A percentile compares a stretch with the other conserved stretches of the same genome.
These are phyloP conservation scores for Candida schatavii DNA, from an alignment of 805 yeast genomes.

Conservation along the genomic window DNA sequence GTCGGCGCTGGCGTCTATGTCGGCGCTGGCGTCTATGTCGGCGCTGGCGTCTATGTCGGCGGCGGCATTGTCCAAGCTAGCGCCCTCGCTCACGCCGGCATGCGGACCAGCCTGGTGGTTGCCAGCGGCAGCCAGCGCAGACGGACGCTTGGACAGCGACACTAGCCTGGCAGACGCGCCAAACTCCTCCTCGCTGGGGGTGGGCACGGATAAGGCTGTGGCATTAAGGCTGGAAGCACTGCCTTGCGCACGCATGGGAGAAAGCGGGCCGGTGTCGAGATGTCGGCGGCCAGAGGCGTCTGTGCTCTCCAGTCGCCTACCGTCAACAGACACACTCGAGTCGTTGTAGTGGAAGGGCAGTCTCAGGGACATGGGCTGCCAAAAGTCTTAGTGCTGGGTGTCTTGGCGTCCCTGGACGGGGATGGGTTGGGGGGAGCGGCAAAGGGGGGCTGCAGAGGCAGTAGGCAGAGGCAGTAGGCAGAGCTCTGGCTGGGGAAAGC, in stretches of 20 bases:
- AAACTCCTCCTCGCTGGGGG: neutral
- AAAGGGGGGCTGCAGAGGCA: neutral
- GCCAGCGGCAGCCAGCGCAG: too few relatives aligned
- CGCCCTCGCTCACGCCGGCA: too few relatives aligned
- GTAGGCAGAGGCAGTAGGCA: neutral
- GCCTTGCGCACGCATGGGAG: too few relatives aligned
- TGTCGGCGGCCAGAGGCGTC: too few relatives aligned
- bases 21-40: neutral
- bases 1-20: neutral
- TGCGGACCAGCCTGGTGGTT: too few relatives aligned
- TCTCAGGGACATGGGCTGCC: neutral
- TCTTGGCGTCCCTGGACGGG: neutral
- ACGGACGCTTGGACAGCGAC: too few relatives aligned
- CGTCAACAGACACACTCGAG: constrained; percentile 3
- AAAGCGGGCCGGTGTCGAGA: too few relatives aligned
- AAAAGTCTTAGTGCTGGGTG: neutral
- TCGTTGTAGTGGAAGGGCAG: constrained; percentile 4
- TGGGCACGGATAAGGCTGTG: too few relatives aligned
- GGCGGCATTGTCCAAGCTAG: too few relatives aligned
- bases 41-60: neutral
- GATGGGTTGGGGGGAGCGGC: neutral
- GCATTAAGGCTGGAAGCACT: neutral
- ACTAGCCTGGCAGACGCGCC: too few relatives aligned
- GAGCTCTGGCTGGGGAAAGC: too few relatives aligned
- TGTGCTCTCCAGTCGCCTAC: too few relatives aligned